Evolutionary conservation across 441 rosid species (phyloP), one percentile per base, ranked within the genome.

Genomic region (Populus hybrid): DNA sequence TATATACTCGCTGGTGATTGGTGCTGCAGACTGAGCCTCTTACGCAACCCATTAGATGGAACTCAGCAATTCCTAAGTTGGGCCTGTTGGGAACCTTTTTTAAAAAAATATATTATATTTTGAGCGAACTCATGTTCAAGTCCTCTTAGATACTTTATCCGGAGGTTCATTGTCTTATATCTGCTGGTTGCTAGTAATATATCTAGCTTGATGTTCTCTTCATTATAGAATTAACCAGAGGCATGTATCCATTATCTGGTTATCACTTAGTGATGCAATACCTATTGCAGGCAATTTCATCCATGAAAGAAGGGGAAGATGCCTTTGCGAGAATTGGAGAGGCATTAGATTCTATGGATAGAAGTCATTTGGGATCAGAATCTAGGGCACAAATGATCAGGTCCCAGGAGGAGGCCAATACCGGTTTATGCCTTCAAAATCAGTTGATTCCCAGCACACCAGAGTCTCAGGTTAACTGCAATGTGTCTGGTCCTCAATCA

Each of bases 261-360:
- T 18, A 34, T 24, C 10, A 71, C 68, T 64, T 79, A 3, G 34
- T 30, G 21, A 78, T 65, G 67, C 28, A 26, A 26, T 26, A 26
- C 28, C 28, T 26, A 67, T 77, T 18, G 3, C 90, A 97, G 99
- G 99, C 92, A 72, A 80, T 93, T 74, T 88, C 97, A 64, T 84
- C 87, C 10, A 73, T 84, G 78, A 91, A 89, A 82, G 97, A 91
- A 86, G 97, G 92, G 75, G 97, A 93, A 82, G 93, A 94, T 88
- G 89, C 88, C 72, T 90, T 71, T 30, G 32, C 32, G 35, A 76
- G 79, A 85, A 88, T 94, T 63, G 87, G 87, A 78, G 93, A 93
- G 84, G 98, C 93, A 36, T 82, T 97, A 75, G 93, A 90, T 82
- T 78, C 79, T 66, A 26, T 87, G 40, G 92, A 89, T 83, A 83